Evolutionary conservation across 495 filamentous ascomycete species (phyloP).

Genomic region (Lentithecium fluviatile): DNA sequence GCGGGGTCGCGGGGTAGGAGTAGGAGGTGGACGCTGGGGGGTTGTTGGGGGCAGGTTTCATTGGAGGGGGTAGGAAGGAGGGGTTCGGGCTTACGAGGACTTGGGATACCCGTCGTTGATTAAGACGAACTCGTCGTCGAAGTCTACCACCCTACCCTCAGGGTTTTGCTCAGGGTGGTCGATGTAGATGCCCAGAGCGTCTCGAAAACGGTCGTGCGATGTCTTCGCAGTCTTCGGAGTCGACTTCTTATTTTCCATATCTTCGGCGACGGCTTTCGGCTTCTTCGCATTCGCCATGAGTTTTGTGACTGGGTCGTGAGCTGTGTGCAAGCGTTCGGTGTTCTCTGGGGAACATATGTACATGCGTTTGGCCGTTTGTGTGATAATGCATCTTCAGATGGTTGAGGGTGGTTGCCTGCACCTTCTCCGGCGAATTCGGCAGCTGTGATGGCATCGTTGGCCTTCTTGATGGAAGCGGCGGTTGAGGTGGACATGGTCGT

Average conservation of each 20-base stretch:
- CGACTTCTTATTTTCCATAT: neutral
- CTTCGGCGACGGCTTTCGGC: slow-evolving; percentile 37
- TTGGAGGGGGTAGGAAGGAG: neutral
- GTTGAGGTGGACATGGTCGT: neutral
- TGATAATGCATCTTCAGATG: slow-evolving; percentile 7
- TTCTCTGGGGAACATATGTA: neutral
- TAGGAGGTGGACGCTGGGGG: slow-evolving; percentile 69
- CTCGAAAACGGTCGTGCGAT: no score
- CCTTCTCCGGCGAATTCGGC: slow-evolving; percentile 43
- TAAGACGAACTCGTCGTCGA: slow-evolving; percentile 69
- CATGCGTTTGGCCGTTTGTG: slow-evolving; percentile 46
- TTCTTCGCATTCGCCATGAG: slow-evolving; percentile 53
- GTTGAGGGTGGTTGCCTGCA: neutral
- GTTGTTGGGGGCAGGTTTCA: slow-evolving; percentile 40
- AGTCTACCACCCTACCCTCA: slow-evolving; percentile 61
- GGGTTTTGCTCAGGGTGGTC: slow-evolving; percentile 64
- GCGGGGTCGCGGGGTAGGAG: slow-evolving; percentile 72
- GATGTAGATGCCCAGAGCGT: slow-evolving; percentile 71
- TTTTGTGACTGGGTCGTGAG: slow-evolving; percentile 55
- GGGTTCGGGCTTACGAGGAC: slow-evolving; percentile 10
- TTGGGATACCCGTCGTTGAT: slow-evolving; percentile 87
- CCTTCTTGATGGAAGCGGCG: slow-evolving; percentile 4
- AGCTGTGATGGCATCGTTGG: slow-evolving; percentile 41
- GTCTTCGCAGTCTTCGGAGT: slow-evolving; percentile 20
- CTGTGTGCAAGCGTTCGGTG: slow-evolving; percentile 2